Evolutionary conservation across 1,284 basidiomycete species (phyloP), one percentile per base, ranked within the genome.

Genomic region (Ceratobasidium sp.): DNA sequence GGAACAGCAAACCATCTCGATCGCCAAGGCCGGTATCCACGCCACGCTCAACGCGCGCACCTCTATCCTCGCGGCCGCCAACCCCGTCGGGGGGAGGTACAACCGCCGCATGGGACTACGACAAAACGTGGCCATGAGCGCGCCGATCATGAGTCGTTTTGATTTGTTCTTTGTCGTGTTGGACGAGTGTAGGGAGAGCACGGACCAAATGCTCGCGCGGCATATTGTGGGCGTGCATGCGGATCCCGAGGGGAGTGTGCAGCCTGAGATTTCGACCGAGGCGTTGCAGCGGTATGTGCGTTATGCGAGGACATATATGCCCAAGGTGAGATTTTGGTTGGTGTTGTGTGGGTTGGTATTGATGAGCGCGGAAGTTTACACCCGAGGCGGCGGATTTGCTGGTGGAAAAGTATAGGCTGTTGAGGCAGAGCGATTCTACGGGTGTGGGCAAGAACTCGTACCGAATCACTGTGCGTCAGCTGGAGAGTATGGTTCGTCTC

Each of bases 1-100:
- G 96, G 96, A 99, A 87, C 96, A 99, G 81, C 96, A 99, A 82
- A 99, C 96, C 0, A 98, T 99, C 76, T 98, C 95, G 38, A 98
- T 99, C 74, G 97, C 97, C 64, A 99, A 99, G 79, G 97, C 97
- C 1, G 97, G 97, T 72, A 98, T 99, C 74, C 96, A 99, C 77
- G 96, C 97, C 0, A 99, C 97, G 0, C 86, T 99, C 57, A 99
- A 99, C 75, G 97, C 97, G 0, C 89, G 96, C 13, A 99, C 96
- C 0, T 97, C 95, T 0, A 99, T 99, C 73, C 87, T 99, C 29
- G 97, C 97, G 0, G 97, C 97, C 25, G 96, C 97, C 20, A 99
- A 99, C 81, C 97, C 97, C 17, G 86, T 99, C 42, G 93, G 96
- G 6, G 96, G 97, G 12, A 84, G 97, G 67, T 99, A 99, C 77